Percentiles rank a stretch among this genome's conserved stretches.
Conservation (phyloP, 179 eudicot species). For the Spergularia azorica region DNA sequence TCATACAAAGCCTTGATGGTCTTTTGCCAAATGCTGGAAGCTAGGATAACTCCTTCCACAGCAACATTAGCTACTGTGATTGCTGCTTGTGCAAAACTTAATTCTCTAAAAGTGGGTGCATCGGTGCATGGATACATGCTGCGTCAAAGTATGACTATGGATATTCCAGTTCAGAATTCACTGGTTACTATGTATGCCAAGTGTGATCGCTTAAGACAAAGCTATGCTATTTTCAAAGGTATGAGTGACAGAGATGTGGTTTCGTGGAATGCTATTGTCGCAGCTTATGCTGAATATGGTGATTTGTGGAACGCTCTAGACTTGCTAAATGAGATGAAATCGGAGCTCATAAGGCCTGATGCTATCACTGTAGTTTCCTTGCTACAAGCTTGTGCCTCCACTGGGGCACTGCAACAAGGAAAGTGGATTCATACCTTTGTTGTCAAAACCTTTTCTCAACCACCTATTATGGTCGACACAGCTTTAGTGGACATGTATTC, state of each 20-base stretch:
- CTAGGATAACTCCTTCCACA: conserved; percentile 50
- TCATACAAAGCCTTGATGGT: conserved; percentile 51
- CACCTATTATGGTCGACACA: conserved; percentile 58
- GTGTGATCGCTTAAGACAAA: conserved; percentile 51
- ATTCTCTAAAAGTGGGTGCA: conserved; percentile 49
- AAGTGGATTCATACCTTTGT: conserved; percentile 72
- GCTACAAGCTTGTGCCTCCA: conserved; percentile 79
- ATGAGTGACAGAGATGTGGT: conserved; percentile 70
- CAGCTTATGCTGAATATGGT: conserved; percentile 72
- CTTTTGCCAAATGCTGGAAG: conserved; percentile 52
- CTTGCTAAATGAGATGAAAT: conserved; percentile 70
- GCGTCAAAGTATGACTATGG: conserved; percentile 48
- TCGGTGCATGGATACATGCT: conserved; percentile 70
- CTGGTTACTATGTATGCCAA: conserved; percentile 83
- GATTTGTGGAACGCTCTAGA: conserved; percentile 49
- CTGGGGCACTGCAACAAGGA: conserved; percentile 81
- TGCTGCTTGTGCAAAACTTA: conserved; percentile 77
- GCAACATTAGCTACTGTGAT: conserved; percentile 66
- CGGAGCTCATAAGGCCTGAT: conserved; percentile 50
- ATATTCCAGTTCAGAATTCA: conserved; percentile 67
- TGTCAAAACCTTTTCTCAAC: conserved; percentile 46
- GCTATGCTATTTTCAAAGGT: conserved; percentile 49
- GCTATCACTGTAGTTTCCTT: conserved; percentile 63
- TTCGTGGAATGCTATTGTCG: conserved; percentile 85
- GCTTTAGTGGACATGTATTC: conserved; percentile 93